Conservation (phyloP, 345 rosid species). For the Eucalyptus lansdowneana region DNA sequence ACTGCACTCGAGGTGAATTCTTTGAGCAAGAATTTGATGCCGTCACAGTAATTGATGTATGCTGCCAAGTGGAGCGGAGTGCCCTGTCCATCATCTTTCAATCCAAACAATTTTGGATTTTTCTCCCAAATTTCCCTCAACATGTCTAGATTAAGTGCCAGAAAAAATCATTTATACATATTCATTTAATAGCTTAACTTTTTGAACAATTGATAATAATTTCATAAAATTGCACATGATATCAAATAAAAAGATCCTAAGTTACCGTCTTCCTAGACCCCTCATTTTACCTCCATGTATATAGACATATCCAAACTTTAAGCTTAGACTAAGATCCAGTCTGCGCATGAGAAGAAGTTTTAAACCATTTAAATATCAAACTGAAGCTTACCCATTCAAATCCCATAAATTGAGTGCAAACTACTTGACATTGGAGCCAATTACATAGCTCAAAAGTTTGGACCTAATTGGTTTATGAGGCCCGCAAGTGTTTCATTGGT, state of each 20-base stretch:
- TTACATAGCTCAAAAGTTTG: fast-evolving
- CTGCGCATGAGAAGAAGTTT: not conserved
- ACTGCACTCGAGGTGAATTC: not conserved
- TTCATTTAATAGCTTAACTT: not conserved
- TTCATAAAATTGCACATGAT: not conserved
- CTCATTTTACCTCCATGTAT: too few species aligned
- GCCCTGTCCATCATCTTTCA: not conserved
- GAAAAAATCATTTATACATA: fast-evolving
- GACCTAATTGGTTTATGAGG: fast-evolving
- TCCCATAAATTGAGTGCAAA: not conserved
- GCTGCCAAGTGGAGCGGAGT: not conserved
- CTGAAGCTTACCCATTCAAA: not conserved
- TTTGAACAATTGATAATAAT: not conserved
- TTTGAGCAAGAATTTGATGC: not conserved
- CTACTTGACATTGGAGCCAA: fast-evolving
- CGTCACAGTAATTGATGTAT: not conserved
- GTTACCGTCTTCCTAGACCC: too few species aligned
- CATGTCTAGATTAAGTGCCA: not conserved
- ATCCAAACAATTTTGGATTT: not conserved
- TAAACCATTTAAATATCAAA: not conserved
- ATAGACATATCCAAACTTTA: too few species aligned
- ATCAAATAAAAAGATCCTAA: too few species aligned
- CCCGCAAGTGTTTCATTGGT: fast-evolving
- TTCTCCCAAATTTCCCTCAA: fast-evolving
- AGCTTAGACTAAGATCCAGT: too few species aligned